A percentile compares a stretch with the other conserved stretches of the same genome.
Evolutionary conservation across 2,329 filamentous ascomycete species (phyloP).

Genomic region (Fusarium musae): DNA sequence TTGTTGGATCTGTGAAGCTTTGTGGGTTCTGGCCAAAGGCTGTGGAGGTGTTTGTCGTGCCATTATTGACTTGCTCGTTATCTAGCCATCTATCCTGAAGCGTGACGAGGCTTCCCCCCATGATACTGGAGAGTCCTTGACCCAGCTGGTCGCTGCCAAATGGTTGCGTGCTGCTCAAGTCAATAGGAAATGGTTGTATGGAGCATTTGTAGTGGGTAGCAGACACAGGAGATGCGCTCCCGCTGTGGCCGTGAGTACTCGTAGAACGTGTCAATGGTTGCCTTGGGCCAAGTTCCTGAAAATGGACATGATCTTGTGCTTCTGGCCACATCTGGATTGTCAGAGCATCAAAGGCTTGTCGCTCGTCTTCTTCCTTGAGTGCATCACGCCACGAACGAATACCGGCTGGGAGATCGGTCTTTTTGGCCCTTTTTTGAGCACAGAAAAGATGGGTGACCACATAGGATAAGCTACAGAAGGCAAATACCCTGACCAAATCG

Average conservation of each 20-base stretch:
- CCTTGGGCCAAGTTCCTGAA: neutral
- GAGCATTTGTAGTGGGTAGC: neutral
- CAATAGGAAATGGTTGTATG: accelerated
- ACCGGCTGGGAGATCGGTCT: slow-evolving; percentile 13
- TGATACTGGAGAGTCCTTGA: neutral
- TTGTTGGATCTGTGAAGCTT: too few relatives aligned
- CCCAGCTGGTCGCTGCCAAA: neutral
- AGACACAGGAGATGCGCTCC: neutral
- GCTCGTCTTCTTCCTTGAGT: slow-evolving; percentile 8
- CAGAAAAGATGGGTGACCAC: slow-evolving; percentile 3
- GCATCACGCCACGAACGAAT: slow-evolving; percentile 26
- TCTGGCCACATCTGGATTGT: slow-evolving; percentile 32
- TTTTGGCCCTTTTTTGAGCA: neutral
- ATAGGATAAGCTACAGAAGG: slow-evolving; percentile 35
- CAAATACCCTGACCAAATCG: slow-evolving; percentile 19
- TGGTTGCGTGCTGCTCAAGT: neutral
- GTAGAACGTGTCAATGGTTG: neutral
- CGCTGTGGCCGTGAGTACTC: neutral
- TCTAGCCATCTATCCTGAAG: neutral
- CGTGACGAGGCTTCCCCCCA: accelerated
- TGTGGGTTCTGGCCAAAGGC: accelerated
- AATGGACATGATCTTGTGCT: neutral
- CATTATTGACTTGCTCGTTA: neutral
- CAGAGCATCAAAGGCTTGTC: slow-evolving; percentile 14
- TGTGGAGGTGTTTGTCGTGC: too few relatives aligned